These are phyloP conservation scores for Syzygium aromaticum DNA, from an alignment of 345 rosid genomes.

Conservation along the genomic window DNA sequence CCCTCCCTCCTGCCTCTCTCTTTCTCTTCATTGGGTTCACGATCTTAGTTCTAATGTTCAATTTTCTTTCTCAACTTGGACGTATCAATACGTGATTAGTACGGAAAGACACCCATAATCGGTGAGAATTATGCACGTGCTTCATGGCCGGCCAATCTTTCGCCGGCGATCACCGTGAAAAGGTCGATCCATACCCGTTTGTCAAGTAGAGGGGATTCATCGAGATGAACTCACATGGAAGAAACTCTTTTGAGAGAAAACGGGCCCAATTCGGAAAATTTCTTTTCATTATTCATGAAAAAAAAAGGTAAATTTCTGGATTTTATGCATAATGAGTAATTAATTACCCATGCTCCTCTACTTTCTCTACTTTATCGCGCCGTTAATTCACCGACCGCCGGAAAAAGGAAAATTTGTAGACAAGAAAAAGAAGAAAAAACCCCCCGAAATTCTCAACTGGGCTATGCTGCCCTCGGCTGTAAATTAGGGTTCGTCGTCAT, in stretches of 20 bases:
- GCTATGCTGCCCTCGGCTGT: neutral
- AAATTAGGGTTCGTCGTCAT: neutral
- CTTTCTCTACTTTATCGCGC: neutral
- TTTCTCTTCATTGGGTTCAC: neutral
- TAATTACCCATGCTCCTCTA: neutral
- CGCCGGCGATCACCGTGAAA: neutral
- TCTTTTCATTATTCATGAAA: neutral
- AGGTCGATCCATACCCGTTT: too few species aligned
- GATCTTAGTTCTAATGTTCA: neutral
- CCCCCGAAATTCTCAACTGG: neutral
- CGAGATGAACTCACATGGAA: neutral
- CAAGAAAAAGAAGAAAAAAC: neutral
- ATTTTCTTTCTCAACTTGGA: too few species aligned
- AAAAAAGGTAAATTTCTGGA: neutral
- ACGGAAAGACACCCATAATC: neutral
- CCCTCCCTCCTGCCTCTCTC: neutral
- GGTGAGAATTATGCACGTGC: neutral
- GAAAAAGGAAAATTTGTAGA: neutral
- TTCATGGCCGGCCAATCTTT: neutral
- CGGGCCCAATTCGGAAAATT: neutral
- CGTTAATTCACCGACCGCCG: neutral
- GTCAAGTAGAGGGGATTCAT: neutral
- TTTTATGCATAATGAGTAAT: neutral
- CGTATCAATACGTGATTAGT: neutral
- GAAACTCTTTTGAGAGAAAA: neutral